Percentiles rank a stretch among this genome's conserved stretches.
phyloP scores from a whole-genome alignment of 1,284 basidiomycete species.

The Microbotryum scabiosae region DNA sequence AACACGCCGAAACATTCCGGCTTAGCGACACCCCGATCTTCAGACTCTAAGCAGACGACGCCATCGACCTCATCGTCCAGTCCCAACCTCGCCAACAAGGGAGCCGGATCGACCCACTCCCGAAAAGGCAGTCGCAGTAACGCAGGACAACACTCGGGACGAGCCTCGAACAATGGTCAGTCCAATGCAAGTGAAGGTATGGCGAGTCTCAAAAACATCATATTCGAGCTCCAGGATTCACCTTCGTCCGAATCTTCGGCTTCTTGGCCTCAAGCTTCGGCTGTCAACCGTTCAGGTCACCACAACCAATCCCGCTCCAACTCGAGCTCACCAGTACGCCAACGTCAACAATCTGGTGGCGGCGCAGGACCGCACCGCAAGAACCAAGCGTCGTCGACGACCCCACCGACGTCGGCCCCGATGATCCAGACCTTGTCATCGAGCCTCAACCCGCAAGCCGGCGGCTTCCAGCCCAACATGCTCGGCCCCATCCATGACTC shows the following conservation, averaged over 20 bases:
- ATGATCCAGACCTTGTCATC: constrained; percentile 10
- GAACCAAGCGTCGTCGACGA: constrained; percentile 1
- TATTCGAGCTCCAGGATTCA: constrained; percentile 12
- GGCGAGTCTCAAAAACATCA: constrained; percentile 18
- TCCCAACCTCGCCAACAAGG: no score
- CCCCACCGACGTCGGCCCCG: neutral
- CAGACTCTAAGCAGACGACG: no score
- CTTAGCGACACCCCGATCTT: no score
- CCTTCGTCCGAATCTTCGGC: neutral
- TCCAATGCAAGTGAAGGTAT: neutral
- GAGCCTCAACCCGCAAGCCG: constrained; percentile 36
- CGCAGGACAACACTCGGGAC: no score
- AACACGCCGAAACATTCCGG: no score
- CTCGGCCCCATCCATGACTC: constrained; percentile 35
- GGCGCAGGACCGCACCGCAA: constrained; percentile 7
- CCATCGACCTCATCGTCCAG: no score
- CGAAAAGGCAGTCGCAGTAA: no score
- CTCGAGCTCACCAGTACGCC: constrained; percentile 1
- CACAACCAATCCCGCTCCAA: neutral
- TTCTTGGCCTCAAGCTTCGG: neutral
- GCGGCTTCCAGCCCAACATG: constrained; percentile 36
- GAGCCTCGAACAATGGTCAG: no score
- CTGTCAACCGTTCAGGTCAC: no score
- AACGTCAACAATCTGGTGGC: neutral
- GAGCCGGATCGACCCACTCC: no score